Percentiles rank a stretch among this genome's conserved stretches.
These are phyloP conservation scores for Beta lomatogona DNA, from an alignment of 179 eudicot species.

Conservation along the genomic window DNA sequence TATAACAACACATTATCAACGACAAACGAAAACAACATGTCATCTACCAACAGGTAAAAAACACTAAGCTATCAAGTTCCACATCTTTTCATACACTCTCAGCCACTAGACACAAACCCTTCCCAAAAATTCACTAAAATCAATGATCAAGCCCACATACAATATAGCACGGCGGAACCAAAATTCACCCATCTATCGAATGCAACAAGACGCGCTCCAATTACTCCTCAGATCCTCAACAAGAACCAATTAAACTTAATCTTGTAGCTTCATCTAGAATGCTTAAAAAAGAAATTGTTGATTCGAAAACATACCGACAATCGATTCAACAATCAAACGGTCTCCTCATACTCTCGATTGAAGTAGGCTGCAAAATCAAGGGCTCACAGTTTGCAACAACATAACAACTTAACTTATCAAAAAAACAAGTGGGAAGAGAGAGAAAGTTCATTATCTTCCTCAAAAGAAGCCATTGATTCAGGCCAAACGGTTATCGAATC, in stretches of 20 bases:
- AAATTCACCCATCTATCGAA: neutral
- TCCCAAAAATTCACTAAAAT: neutral
- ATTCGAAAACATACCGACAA: neutral
- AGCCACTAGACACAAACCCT: neutral
- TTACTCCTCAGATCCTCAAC: no score
- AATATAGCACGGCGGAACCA: neutral
- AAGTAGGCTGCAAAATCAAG: neutral
- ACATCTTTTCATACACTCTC: neutral
- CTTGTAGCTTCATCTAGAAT: no score
- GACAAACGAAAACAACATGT: neutral
- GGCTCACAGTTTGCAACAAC: neutral
- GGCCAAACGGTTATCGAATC: neutral
- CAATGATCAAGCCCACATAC: neutral
- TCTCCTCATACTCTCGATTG: neutral
- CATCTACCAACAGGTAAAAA: neutral
- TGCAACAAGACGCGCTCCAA: neutral
- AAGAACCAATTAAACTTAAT: no score
- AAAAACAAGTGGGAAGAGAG: neutral
- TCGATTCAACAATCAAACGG: neutral
- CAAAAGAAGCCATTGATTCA: constrained; percentile 9
- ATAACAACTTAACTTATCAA: neutral
- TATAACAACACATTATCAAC: neutral
- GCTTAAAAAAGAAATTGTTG: neutral
- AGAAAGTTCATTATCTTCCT: neutral
- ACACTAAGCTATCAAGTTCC: neutral